Evolutionary conservation across 352 stramenopile genomes (phyloP).

Genomic region (Phytophthora agathidicida): DNA sequence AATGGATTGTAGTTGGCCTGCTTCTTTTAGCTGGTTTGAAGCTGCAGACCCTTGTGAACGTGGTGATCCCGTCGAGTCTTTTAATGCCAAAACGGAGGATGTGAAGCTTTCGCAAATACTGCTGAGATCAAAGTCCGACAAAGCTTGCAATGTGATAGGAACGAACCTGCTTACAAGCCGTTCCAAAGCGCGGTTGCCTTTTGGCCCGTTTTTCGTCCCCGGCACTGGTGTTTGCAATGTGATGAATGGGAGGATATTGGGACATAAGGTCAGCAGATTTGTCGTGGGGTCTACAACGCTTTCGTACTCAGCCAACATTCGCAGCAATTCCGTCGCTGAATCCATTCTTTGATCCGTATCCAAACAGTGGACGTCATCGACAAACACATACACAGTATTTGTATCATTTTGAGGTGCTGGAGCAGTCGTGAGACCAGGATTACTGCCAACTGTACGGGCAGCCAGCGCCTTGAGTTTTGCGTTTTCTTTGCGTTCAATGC

Average conservation of each 20-base stretch:
- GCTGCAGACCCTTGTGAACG: not conserved
- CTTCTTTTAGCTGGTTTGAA: conserved; percentile 40
- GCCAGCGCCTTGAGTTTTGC: not conserved
- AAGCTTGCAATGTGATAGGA: conserved; percentile 32
- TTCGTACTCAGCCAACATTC: conserved; percentile 49
- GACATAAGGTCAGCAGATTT: conserved; percentile 35
- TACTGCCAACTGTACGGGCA: not conserved
- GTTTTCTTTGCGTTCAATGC: conserved; percentile 6
- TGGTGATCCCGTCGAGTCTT: not conserved
- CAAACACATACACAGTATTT: conserved; percentile 43
- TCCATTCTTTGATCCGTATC: conserved; percentile 26
- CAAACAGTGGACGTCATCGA: conserved; percentile 70
- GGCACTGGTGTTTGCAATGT: conserved; percentile 27
- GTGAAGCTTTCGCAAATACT: conserved; percentile 55
- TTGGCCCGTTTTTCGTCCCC: not conserved
- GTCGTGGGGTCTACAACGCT: conserved; percentile 44
- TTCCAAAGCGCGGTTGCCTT: conserved; percentile 11
- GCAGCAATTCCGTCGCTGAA: conserved; percentile 52
- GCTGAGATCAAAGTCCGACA: conserved; percentile 50
- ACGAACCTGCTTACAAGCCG: conserved; percentile 44
- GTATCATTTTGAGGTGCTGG: not conserved
- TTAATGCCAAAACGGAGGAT: not conserved
- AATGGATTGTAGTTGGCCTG: conserved; percentile 37
- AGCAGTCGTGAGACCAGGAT: not conserved
- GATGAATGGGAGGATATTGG: conserved; percentile 34